Percentiles rank a stretch among this genome's conserved stretches.
phyloP scores from a whole-genome alignment of 2,329 filamentous ascomycete genomes.

The Monosporascus sp. region DNA sequence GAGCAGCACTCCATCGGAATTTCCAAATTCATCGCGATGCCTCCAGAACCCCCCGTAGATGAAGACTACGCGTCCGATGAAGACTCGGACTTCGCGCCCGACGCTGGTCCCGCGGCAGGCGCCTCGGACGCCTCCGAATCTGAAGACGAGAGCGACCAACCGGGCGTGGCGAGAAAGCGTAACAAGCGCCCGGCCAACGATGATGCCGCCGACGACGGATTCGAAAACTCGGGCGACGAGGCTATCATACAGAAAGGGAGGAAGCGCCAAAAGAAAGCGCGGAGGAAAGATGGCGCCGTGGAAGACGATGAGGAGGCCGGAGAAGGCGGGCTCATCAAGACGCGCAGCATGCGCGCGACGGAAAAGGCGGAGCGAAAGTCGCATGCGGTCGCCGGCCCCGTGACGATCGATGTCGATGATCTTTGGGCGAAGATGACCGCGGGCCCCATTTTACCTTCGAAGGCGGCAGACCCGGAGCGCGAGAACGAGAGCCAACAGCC shows the following conservation, averaged over 20 bases:
- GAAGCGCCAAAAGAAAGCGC: constrained; percentile 44
- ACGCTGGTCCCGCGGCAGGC: constrained; percentile 40
- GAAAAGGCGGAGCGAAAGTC: constrained; percentile 58
- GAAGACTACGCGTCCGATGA: constrained; percentile 64
- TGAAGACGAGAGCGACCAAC: constrained; percentile 29
- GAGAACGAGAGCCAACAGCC: constrained; percentile 12
- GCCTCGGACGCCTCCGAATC: constrained; percentile 48
- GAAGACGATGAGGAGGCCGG: constrained; percentile 49
- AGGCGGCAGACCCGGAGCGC: constrained; percentile 14
- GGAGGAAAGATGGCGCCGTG: constrained; percentile 32
- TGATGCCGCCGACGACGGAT: constrained; percentile 38
- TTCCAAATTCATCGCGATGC: constrained; percentile 31
- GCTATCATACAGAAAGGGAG: constrained; percentile 59
- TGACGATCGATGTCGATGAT: constrained; percentile 67
- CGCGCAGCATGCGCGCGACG: constrained; percentile 61
- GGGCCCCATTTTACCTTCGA: constrained; percentile 30
- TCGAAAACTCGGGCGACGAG: constrained; percentile 69
- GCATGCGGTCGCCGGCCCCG: constrained; percentile 47
- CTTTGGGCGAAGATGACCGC: constrained; percentile 64
- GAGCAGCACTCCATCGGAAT: not conserved
- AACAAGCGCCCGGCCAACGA: constrained; percentile 21
- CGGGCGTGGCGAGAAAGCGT: constrained; percentile 20
- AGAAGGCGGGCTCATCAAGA: constrained; percentile 64
- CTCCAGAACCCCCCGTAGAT: constrained; percentile 34
- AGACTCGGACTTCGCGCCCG: constrained; percentile 69